These are phyloP conservation scores for Euphorbia peplus DNA, from an alignment of 345 rosid genomes.

Conservation along the genomic window DNA sequence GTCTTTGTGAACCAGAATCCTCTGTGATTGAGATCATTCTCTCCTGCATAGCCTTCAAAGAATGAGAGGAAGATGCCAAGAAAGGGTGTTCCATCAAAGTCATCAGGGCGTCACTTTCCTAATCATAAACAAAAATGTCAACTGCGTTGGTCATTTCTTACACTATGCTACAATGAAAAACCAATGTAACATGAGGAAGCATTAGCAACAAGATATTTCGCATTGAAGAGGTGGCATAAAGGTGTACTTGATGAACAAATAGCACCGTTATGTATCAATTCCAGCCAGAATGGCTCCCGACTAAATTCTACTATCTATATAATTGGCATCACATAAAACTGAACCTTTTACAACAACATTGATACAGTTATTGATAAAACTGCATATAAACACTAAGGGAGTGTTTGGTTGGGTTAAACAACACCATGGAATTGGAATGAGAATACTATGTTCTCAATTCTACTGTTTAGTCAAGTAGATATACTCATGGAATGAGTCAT, in stretches of 20 bases:
- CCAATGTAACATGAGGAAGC: not conserved
- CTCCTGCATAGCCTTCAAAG: constrained; percentile 51
- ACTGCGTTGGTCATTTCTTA: not conserved
- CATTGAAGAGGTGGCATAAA: not conserved
- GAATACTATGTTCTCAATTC: not conserved
- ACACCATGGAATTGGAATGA: not conserved
- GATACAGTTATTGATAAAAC: not conserved
- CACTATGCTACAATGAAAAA: not conserved
- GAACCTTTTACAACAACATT: not conserved
- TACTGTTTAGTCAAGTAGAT: no score
- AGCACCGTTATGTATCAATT: not conserved
- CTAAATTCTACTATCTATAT: not conserved
- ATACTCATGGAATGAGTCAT: no score
- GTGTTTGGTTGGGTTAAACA: no score
- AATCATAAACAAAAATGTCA: constrained; percentile 12
- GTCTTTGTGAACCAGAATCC: constrained; percentile 19
- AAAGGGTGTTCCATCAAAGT: constrained; percentile 59
- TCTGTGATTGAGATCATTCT: constrained; percentile 27
- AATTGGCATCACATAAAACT: not conserved
- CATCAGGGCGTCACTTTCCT: constrained; percentile 45
- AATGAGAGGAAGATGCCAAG: constrained; percentile 43
- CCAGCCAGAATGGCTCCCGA: not conserved
- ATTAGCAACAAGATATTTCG: not conserved
- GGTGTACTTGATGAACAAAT: not conserved
- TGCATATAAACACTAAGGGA: not conserved